Percentiles rank a stretch among this genome's conserved stretches.
phyloP scores from a whole-genome alignment of 2,329 filamentous ascomycete species.

The Colletotrichum camelliae region DNA sequence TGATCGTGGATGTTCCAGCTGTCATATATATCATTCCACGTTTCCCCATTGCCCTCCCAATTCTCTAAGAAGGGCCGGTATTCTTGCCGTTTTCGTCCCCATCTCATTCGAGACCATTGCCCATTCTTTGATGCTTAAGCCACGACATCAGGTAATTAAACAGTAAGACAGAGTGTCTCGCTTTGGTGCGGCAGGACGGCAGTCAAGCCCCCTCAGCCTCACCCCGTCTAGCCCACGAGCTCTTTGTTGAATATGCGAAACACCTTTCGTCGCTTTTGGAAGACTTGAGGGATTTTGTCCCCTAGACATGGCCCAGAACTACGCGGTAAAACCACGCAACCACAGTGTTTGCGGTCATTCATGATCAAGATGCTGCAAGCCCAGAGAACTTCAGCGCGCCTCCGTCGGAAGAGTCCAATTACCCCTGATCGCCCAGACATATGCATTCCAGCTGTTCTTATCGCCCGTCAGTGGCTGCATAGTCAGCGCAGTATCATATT shows the following conservation, averaged over 20 bases:
- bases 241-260: background rate
- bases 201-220: background rate
- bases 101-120: background rate
- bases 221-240: background rate
- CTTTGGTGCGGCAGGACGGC: background rate
- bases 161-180: background rate
- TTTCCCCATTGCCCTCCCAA: background rate
- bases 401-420: background rate
- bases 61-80: background rate
- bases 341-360: background rate
- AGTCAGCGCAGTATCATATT: background rate
- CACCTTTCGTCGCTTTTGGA: background rate
- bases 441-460: background rate
- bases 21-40: background rate
- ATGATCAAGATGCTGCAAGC: background rate
- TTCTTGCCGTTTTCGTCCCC: background rate
- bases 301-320: background rate
- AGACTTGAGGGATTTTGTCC: background rate
- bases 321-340: background rate
- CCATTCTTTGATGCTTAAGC: background rate
- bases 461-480: background rate
- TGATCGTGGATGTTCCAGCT: background rate
- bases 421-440: background rate
- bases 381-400: background rate
- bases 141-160: slow-evolving; percentile 3